A percentile compares a stretch with the other conserved stretches of the same genome.
phyloP scores from a whole-genome alignment of 2,329 filamentous ascomycete genomes.

The Calonectria hawksworthii region DNA sequence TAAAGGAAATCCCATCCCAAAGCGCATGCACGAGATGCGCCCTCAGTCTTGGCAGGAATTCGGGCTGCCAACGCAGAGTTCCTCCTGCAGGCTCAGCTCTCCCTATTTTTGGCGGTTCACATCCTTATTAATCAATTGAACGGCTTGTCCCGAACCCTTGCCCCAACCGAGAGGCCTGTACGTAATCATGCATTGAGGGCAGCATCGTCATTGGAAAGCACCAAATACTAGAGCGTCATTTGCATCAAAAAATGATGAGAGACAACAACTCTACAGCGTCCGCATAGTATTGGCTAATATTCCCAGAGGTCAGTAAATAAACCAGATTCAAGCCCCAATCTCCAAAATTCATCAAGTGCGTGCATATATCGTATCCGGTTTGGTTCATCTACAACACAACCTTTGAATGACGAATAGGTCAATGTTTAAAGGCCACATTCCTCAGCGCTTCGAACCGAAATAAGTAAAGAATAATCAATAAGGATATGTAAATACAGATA shows the following conservation, averaged over 20 bases:
- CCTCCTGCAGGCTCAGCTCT: neutral
- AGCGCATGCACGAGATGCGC: neutral
- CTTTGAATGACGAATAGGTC: too few species aligned
- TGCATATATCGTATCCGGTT: neutral
- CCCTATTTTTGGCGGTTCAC: neutral
- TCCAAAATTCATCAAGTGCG: neutral
- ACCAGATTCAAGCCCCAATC: neutral
- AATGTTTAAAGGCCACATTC: too few species aligned
- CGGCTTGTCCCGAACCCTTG: neutral
- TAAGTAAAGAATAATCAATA: too few species aligned
- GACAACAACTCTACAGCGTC: neutral
- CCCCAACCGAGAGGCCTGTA: neutral
- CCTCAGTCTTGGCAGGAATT: neutral
- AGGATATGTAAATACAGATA: too few species aligned
- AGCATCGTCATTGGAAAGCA: neutral
- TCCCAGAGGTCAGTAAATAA: neutral
- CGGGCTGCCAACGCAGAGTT: neutral
- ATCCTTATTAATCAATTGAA: neutral
- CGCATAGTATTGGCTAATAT: neutral
- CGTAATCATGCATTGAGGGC: conserved; percentile 11
- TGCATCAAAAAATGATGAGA: neutral
- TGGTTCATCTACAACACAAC: neutral
- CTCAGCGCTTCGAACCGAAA: too few species aligned
- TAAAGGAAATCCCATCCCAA: neutral
- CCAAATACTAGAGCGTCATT: neutral